phyloP scores from a whole-genome alignment of 2,329 filamentous ascomycete genomes.

The Sarocladium brachiariae region DNA sequence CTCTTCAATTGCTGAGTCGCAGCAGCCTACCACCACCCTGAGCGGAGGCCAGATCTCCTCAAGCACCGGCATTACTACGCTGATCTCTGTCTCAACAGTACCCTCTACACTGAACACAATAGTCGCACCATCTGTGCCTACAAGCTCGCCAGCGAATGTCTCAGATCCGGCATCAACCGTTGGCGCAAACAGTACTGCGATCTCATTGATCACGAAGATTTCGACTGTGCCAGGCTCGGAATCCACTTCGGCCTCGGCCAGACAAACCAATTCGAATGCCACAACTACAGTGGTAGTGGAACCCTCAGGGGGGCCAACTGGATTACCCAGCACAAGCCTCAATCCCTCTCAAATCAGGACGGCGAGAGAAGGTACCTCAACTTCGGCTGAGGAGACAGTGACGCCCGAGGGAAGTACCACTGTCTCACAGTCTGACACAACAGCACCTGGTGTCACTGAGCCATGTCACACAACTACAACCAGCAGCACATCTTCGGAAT shows the following conservation, averaged over 20 bases:
- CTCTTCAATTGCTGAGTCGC: background rate
- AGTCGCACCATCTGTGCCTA: background rate
- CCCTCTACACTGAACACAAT: background rate
- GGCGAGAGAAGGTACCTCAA: background rate
- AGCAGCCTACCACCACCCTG: background rate
- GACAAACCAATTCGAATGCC: background rate
- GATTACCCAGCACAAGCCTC: background rate
- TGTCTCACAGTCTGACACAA: background rate
- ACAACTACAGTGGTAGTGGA: background rate
- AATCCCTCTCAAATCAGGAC: background rate
- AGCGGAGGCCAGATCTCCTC: background rate
- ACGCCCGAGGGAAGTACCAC: background rate
- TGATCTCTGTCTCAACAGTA: background rate
- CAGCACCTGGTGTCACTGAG: background rate
- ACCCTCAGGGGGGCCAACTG: background rate
- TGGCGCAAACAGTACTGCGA: background rate
- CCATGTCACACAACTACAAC: slow-evolving; percentile 3
- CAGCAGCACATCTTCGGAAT: background rate
- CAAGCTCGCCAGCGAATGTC: background rate
- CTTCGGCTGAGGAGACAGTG: background rate
- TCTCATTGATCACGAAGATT: background rate
- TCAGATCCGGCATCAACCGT: background rate
- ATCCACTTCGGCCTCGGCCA: background rate
- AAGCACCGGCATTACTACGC: background rate
- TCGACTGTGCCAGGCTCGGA: background rate